phyloP scores from a whole-genome alignment of 129 eudicot genomes.

The Dittrichia graveolens region DNA sequence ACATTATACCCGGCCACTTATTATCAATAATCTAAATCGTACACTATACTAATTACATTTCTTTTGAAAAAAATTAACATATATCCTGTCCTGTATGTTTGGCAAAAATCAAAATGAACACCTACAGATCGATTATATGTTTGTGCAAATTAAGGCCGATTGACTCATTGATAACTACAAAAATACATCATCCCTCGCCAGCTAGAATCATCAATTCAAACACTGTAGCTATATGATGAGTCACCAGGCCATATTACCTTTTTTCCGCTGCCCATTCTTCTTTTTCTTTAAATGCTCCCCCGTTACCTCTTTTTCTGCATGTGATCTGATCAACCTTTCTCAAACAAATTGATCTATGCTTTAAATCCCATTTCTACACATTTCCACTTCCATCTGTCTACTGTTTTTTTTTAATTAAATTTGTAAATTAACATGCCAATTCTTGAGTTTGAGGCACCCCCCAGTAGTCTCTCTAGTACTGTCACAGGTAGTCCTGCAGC shows the following conservation, averaged over 20 bases:
- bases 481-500: conserved; percentile 6
- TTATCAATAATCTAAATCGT: too few relatives aligned
- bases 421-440: conserved; percentile 33
- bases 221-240: conserved; percentile 37
- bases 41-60: too few relatives aligned
- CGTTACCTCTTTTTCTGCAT: conserved; percentile 27
- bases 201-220: not conserved
- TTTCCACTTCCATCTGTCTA: conserved; percentile 15
- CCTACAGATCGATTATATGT: too few relatives aligned
- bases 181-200: conserved; percentile 15
- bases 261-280: not conserved
- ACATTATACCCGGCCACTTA: too few relatives aligned
- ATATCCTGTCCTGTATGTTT: too few relatives aligned
- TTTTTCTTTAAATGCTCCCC: conserved; percentile 37
- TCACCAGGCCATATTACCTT: conserved; percentile 24
- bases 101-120: too few relatives aligned
- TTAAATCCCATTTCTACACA: conserved; percentile 24
- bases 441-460: conserved; percentile 26
- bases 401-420: not conserved
- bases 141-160: too few relatives aligned
- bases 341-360: conserved; percentile 15
- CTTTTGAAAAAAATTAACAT: too few relatives aligned
- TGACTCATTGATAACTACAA: too few relatives aligned
- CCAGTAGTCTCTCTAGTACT: conserved; percentile 3
- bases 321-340: conserved; percentile 33